Evolutionary conservation across 2,329 filamentous ascomycete species (phyloP), one percentile per base, ranked within the genome.

Genomic region (Hypoxylon sp.): DNA sequence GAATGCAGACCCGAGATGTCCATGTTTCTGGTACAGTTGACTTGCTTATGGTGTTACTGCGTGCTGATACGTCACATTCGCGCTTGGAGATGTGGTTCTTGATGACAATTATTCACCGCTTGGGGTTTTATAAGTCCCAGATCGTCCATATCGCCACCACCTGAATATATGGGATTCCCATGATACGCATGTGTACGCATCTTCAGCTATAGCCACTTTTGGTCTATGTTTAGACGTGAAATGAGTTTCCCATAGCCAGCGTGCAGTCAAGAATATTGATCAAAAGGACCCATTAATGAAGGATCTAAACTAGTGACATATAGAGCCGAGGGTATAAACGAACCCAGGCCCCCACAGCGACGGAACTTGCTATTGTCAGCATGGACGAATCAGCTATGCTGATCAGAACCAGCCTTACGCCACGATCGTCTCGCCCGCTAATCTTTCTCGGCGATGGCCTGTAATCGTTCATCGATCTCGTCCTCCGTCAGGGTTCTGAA

Each of bases 361-460:
- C n/a, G n/a, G n/a, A 37, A 36, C 43, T 31, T 52, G 49, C 37
- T 38, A 36, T 56, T 23, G 35, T 46, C 37, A 54, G 49, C 55
- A 30, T 41, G 48, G 23, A 45, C 54, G 27, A 56, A 62, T 60
- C 53, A 57, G 54, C 51, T 51, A 43, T 37, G 32, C 40, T 41
- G 26, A 46, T 44, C 29, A 29, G 21, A 29, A 60, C 55, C 54
- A 65, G 63, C 62, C 63, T 64, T 62, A 61, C 59, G 57, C 55
- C 53, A 42, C 55, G 45, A 40, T 37, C 53, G 57, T 59, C 55
- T 56, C 31, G 51, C 59, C 61, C 66, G 66, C 85, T 82, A 99
- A 77, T 99, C 94, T 84, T 97, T 97, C 82, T 99, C 94, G 51
- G 91, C 91, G 73, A 99, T 99, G 48, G 93, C 91, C 76, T 97